Evolutionary conservation across 139 green algal species (phyloP).

Genomic region (Nannochloris sp.): DNA sequence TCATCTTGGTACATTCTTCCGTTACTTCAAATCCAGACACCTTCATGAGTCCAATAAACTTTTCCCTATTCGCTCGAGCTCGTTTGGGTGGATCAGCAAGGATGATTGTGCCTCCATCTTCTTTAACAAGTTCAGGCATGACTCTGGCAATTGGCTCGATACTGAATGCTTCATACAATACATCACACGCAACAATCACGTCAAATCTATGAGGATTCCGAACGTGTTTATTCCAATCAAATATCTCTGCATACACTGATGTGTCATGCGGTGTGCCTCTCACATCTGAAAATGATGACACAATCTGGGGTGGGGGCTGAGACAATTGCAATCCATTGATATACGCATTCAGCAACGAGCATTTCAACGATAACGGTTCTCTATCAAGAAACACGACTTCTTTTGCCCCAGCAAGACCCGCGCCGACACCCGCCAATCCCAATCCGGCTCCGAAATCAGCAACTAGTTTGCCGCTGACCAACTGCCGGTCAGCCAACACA

Average conservation of each 20-base stretch:
- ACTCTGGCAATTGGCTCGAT: constrained; percentile 17
- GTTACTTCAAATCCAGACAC: constrained; percentile 7
- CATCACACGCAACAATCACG: constrained; percentile 41
- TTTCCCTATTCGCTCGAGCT: constrained; percentile 33
- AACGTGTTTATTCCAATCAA: not conserved
- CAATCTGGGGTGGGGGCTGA: not conserved
- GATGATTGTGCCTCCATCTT: constrained; percentile 18
- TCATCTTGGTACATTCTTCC: not conserved
- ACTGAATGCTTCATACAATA: constrained; percentile 43
- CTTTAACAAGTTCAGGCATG: not conserved
- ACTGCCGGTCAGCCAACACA: constrained; percentile 22
- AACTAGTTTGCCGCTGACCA: constrained; percentile 47
- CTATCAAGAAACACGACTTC: constrained; percentile 70
- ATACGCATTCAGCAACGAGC: constrained; percentile 37
- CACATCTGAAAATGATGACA: not conserved
- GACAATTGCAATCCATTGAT: not conserved
- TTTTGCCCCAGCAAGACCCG: constrained; percentile 47
- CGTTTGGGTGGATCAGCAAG: constrained; percentile 39
- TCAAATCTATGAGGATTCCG: constrained; percentile 14
- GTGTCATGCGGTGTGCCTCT: constrained; percentile 32
- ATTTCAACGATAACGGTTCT: constrained; percentile 70
- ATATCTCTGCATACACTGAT: not conserved
- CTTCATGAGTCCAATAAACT: constrained; percentile 29
- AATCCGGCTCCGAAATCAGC: constrained; percentile 63
- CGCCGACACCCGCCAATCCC: constrained; percentile 61